A percentile compares a stretch with the other conserved stretches of the same genome.
phyloP scores from a whole-genome alignment of 495 filamentous ascomycete species.

The Aspergillus diversus region DNA sequence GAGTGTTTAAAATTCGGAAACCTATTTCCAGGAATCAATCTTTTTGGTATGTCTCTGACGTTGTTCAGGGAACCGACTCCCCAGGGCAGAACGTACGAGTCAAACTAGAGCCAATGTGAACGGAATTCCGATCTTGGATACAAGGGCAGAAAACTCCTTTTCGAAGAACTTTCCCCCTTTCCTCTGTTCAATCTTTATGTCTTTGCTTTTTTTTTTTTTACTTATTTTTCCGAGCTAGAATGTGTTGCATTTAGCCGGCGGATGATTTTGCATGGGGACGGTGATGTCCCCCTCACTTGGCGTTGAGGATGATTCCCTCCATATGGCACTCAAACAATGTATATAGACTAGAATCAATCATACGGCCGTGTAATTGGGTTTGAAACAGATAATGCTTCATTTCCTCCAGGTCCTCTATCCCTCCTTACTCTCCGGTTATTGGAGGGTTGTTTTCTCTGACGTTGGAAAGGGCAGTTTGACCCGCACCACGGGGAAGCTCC shows the following conservation, averaged over 20 bases:
- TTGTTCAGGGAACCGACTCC: conserved; percentile 37
- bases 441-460: background rate
- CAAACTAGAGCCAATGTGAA: conserved; percentile 44
- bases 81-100: conserved; percentile 45
- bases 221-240: conserved; percentile 10
- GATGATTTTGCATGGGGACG: conserved; percentile 22
- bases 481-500: conserved; percentile 39
- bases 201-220: conserved; percentile 17
- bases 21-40: background rate
- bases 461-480: conserved; percentile 24
- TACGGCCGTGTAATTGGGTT: background rate
- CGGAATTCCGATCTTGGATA: background rate
- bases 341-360: conserved; percentile 15
- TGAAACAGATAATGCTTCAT: background rate
- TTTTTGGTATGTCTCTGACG: conserved; percentile 19
- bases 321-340: conserved; percentile 6
- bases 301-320: conserved; percentile 1
- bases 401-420: background rate
- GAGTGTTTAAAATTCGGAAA: conserved; percentile 29
- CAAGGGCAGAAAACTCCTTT: too few relatives aligned
- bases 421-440: background rate
- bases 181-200: conserved; percentile 3
- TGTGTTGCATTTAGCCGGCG: conserved; percentile 25
- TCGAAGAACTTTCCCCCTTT: background rate
- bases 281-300: conserved; percentile 1